Evolutionary conservation across 306 rosid genomes (phyloP).

Genomic region (Medicago ruthenica): DNA sequence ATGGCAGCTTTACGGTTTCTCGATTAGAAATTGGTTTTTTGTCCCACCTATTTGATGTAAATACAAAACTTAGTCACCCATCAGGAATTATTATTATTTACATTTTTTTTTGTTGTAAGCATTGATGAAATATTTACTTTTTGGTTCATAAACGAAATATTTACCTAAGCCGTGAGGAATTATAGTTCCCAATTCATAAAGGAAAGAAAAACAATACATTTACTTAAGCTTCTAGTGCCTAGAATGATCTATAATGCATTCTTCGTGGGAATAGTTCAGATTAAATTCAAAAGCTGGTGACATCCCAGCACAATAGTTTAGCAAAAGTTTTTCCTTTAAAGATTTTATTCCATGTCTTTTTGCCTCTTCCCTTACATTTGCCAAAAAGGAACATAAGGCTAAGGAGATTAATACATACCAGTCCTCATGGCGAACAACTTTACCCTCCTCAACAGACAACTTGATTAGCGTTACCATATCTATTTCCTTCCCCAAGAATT

Average conservation of each 20-base stretch:
- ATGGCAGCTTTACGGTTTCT: slow-evolving; percentile 68
- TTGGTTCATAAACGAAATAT: not conserved
- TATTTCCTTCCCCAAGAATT: slow-evolving; percentile 72
- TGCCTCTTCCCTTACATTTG: slow-evolving; percentile 5
- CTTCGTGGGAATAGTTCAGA: not conserved
- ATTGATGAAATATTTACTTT: slow-evolving; percentile 11
- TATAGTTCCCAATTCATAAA: not conserved
- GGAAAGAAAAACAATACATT: not conserved
- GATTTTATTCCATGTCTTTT: not conserved
- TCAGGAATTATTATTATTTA: not conserved
- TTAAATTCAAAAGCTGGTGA: not conserved
- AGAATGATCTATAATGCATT: not conserved
- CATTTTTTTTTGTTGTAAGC: not conserved
- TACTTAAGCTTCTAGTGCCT: not conserved
- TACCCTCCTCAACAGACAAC: slow-evolving; percentile 68
- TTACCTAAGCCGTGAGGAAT: slow-evolving; percentile 21
- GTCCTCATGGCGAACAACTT: slow-evolving; percentile 85
- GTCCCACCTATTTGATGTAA: slow-evolving; percentile 68
- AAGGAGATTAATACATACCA: slow-evolving; percentile 52
- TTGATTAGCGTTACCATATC: slow-evolving; percentile 77
- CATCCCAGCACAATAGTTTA: not conserved
- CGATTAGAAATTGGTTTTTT: slow-evolving; percentile 74
- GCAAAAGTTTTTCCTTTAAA: not conserved
- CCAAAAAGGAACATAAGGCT: not conserved
- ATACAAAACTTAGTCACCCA: slow-evolving; percentile 25